Evolutionary conservation across 192 early-diverging fungal species (phyloP).

Genomic region (Cetraspora pellucida): DNA sequence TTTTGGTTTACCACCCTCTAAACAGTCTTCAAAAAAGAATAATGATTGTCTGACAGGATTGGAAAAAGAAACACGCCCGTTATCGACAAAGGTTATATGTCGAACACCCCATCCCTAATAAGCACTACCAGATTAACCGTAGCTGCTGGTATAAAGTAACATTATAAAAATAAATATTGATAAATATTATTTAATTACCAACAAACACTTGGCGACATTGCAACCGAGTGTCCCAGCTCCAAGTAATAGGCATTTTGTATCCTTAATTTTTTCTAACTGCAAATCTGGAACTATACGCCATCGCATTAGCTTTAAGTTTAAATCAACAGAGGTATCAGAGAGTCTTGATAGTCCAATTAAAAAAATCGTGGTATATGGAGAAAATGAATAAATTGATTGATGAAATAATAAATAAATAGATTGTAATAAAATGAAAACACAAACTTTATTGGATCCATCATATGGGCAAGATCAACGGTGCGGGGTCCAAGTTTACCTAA

Average conservation of each 20-base stretch:
- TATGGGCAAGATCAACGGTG: conserved; percentile 75
- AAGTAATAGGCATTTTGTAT: conserved; percentile 80
- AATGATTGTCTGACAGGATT: conserved; percentile 96
- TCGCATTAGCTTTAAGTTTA: conserved; percentile 97
- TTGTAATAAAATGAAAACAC: neutral
- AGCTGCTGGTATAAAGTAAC: neutral
- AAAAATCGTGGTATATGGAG: neutral
- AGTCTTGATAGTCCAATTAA: conserved; percentile 50
- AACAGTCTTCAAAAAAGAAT: conserved; percentile 86
- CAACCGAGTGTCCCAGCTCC: conserved; percentile 96
- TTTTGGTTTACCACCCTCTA: conserved; percentile 86
- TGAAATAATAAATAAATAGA: neutral
- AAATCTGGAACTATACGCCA: conserved; percentile 90
- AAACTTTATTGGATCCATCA: conserved; percentile 84
- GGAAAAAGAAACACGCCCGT: conserved; percentile 87
- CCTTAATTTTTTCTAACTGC: conserved; percentile 76
- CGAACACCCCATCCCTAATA: conserved; percentile 89
- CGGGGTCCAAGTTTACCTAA: conserved; percentile 80
- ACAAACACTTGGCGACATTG: conserved; percentile 81
- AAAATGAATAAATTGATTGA: neutral
- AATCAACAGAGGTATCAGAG: conserved; percentile 86
- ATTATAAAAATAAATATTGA: too few relatives aligned
- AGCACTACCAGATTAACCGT: neutral
- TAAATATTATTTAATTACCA: conserved; percentile 49
- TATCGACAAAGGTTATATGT: conserved; percentile 94